Base-by-base conservation (phyloP, 768 basidiomycete genomes). In the Macrolepiota albuminosa region DNA sequence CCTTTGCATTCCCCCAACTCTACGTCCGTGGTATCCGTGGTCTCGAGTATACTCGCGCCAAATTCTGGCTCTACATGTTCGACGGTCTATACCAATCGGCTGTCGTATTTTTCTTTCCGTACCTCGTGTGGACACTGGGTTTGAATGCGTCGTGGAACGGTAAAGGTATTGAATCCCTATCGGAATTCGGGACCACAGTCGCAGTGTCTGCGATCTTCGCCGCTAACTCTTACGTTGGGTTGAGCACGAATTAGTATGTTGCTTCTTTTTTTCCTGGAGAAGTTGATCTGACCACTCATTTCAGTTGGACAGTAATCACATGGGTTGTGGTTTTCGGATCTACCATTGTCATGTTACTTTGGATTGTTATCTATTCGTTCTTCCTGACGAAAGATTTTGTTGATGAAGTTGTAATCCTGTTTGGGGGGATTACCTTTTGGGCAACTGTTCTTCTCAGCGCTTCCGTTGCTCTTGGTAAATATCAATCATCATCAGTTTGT, bases 1-100 rank as follows among this genome's bases (percentile, higher is more conserved):
- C 92, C 0, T 75, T 97, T 36, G 94, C 93, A 6, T 97, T 91
- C 76, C 96, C 96, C 6, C 91, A 95, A 66, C 85, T 98, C n/a
- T 98, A 98, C 71, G 80, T 95, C 63, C 88, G 95, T 40, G 96
- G 96, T 29, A 97, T 98, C 63, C 85, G 88, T 16, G 94, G 95
- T 24, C 78, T 95, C 16, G 96, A 97, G 67, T 98, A 97, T 73
- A 97, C 95, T 18, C 85, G 93, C 10, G 63, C 76, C 54, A 94
- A 91, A 75, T 98, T 98, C 75, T 98, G 94, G 93, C 69, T 88
- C 57, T 97, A 95, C 74, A 97, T 98, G 91, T 70, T 84, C 7
- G 96, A 98, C 70, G 95, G 95, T 31, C 74, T 98, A 37, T 98
- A 97, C 73, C 96, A 98, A 68, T 96, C 95, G 0, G 85, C 77